phyloP scores from a whole-genome alignment of 2,329 filamentous ascomycete genomes.

The Aspergillus fumigatus region DNA sequence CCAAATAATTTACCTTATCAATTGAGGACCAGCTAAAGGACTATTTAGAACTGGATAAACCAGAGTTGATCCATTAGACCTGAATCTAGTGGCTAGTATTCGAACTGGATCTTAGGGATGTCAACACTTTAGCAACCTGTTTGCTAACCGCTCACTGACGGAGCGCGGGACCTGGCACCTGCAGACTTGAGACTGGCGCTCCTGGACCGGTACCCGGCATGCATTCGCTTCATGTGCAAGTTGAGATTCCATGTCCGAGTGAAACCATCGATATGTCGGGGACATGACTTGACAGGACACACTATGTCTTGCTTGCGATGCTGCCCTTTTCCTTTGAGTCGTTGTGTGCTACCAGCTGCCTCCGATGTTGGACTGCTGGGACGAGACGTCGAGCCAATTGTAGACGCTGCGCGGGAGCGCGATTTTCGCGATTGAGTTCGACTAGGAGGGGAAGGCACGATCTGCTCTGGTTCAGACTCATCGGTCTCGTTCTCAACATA shows the following conservation, averaged over 20 bases:
- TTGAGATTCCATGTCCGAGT: conserved; percentile 36
- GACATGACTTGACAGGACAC: conserved; percentile 29
- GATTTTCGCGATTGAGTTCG: conserved; percentile 2
- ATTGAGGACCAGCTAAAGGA: neutral
- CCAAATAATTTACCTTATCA: neutral
- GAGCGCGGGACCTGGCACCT: neutral
- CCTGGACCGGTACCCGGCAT: conserved; percentile 18
- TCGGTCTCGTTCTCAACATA: conserved; percentile 33
- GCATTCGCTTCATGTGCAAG: conserved; percentile 31
- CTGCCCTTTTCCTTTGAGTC: conserved; percentile 19
- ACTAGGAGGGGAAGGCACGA: conserved; percentile 1
- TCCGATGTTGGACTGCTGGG: conserved; percentile 9
- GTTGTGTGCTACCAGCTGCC: neutral
- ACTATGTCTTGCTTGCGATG: conserved; percentile 26
- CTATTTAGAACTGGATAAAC: neutral
- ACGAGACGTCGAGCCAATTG: conserved; percentile 9
- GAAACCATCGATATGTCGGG: conserved; percentile 29
- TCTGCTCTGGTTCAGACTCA: conserved; percentile 1
- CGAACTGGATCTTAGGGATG: neutral
- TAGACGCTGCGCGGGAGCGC: conserved; percentile 9
- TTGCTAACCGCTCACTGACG: neutral
- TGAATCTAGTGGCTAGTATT: neutral
- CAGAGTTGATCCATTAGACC: neutral
- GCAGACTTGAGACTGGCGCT: conserved; percentile 1
- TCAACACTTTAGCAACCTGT: neutral